Percentiles rank a stretch among this genome's conserved stretches.
phyloP scores from a whole-genome alignment of 108 stramenopile genomes.

The Phaeodactylum tricornutum region DNA sequence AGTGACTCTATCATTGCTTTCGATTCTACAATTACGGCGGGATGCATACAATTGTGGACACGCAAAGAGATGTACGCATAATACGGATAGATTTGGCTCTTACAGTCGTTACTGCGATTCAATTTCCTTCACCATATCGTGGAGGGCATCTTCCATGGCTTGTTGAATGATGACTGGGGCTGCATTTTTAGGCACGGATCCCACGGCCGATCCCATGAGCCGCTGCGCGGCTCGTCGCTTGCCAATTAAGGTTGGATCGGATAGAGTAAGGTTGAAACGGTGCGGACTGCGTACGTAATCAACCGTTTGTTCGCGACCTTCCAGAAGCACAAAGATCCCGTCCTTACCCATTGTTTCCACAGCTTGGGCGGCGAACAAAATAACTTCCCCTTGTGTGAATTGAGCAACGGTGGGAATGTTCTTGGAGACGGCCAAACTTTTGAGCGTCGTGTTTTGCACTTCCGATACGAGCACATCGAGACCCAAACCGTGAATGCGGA shows the following conservation, averaged over 20 bases:
- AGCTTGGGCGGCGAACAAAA: slow-evolving; percentile 64
- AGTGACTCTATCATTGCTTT: no score
- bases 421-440: slow-evolving; percentile 57
- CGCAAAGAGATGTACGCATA: no score
- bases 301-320: slow-evolving; percentile 83
- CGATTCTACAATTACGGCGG: no score
- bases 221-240: slow-evolving; percentile 83
- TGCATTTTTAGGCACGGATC: not conserved
- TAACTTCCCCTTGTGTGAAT: slow-evolving; percentile 81
- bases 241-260: slow-evolving; percentile 69
- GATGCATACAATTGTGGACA: no score
- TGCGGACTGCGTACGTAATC: slow-evolving; percentile 72
- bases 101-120: no score
- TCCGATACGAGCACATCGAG: slow-evolving; percentile 58
- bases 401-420: slow-evolving; percentile 87
- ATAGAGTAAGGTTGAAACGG: slow-evolving; percentile 61
- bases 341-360: slow-evolving; percentile 54
- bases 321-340: slow-evolving; percentile 64
- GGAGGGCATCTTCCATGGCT: not conserved
- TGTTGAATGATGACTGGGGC: not conserved
- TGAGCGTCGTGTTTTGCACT: slow-evolving; percentile 75
- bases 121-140: slow-evolving; percentile 3
- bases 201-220: slow-evolving; percentile 57
- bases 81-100: no score
- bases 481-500: slow-evolving; percentile 61